phyloP scores from a whole-genome alignment of 805 yeast genomes.

The Wickerhamiella kurtzmanii region DNA sequence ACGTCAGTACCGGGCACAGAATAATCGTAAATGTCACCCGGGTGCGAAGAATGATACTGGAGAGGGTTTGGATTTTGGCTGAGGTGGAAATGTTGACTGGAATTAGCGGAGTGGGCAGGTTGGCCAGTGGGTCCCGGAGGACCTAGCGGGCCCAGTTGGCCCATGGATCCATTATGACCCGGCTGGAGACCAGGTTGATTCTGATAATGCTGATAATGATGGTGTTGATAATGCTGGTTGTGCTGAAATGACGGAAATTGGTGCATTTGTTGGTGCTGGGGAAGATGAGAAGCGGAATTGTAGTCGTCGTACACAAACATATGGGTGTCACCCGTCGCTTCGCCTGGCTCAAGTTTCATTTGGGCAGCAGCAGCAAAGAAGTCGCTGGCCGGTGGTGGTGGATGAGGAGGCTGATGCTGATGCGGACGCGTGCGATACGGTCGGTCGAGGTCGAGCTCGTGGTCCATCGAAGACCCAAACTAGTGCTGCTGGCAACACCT shows the following conservation, averaged over 20 bases:
- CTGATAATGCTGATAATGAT: background rate
- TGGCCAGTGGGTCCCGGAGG: too few species aligned
- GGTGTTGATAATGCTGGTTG: background rate
- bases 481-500: too few species aligned
- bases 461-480: too few species aligned
- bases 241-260: too few species aligned
- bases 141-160: too few species aligned
- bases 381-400: background rate
- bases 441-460: background rate
- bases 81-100: too few species aligned
- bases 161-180: too few species aligned
- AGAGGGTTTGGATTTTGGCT: too few species aligned
- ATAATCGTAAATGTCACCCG: background rate
- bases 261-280: background rate
- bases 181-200: too few species aligned
- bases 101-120: too few species aligned
- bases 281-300: too few species aligned
- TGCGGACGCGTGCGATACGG: background rate
- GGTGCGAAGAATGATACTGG: background rate
- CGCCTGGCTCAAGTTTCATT: slow-evolving; percentile 1
- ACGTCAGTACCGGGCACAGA: background rate
- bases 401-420: background rate
- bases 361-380: background rate
- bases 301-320: background rate
- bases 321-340: too few species aligned